A percentile compares a stretch with the other conserved stretches of the same genome.
phyloP scores from a whole-genome alignment of 495 filamentous ascomycete species.

The Parachaetomium inaequale region DNA sequence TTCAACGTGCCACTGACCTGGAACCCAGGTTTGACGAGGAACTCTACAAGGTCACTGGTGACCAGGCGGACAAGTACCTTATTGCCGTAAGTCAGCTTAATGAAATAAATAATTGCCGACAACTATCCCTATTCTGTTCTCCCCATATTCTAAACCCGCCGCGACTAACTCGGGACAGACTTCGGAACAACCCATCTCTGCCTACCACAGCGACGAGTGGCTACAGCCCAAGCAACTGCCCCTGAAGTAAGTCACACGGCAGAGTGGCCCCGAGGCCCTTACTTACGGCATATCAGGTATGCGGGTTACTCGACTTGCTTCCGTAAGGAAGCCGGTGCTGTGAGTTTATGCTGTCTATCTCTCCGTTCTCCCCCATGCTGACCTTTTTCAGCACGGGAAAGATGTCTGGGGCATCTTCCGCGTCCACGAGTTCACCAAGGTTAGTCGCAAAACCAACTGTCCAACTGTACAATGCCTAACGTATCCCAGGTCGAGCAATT shows the following conservation, averaged over 20 bases:
- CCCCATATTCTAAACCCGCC: not conserved
- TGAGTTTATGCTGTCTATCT: conserved; percentile 9
- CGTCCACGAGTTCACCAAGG: conserved; percentile 98
- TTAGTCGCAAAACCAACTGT: conserved; percentile 20
- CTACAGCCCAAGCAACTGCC: conserved; percentile 78
- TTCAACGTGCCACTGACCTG: not conserved
- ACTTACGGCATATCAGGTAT: conserved; percentile 43
- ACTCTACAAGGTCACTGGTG: conserved; percentile 90
- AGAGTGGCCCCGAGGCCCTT: conserved; percentile 27
- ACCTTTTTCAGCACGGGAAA: conserved; percentile 63
- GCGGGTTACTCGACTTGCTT: conserved; percentile 94
- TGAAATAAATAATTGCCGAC: too few species aligned
- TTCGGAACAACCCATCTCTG: conserved; percentile 90
- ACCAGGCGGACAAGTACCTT: conserved; percentile 86
- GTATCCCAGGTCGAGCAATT: conserved; percentile 77
- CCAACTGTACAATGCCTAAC: not conserved
- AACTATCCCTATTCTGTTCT: not conserved
- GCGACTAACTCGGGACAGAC: conserved; percentile 44
- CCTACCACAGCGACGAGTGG: conserved; percentile 92
- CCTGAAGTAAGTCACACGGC: conserved; percentile 56
- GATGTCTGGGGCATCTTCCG: conserved; percentile 99
- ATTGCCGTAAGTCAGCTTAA: conserved; percentile 59
- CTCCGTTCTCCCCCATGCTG: not conserved
- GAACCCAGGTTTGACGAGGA: conserved; percentile 75
- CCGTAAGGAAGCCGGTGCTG: conserved; percentile 82